A percentile compares a stretch with the other conserved stretches of the same genome.
Conservation (phyloP, 495 filamentous ascomycete species). For the Parathielavia hyrcaniae region DNA sequence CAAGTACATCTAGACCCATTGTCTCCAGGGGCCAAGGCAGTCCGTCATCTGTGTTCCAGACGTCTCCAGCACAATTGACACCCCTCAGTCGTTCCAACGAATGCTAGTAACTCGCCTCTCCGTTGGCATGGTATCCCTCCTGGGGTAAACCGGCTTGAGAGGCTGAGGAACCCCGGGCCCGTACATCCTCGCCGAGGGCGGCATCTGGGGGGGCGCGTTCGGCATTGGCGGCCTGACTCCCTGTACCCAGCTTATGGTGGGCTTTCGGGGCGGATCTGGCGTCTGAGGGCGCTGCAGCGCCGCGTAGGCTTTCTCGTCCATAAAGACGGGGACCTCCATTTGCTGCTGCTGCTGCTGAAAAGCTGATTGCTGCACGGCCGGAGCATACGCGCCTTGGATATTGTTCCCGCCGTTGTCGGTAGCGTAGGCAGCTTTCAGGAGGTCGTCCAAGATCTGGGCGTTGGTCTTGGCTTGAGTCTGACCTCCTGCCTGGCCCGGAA, state of each 20-base stretch:
- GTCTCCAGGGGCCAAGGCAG: too few relatives aligned
- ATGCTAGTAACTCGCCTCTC: constrained; percentile 17
- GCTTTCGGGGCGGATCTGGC: constrained; percentile 13
- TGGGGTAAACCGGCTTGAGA: constrained; percentile 13
- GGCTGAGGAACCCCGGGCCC: constrained; percentile 7
- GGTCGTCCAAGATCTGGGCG: constrained; percentile 26
- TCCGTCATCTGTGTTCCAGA: too few relatives aligned
- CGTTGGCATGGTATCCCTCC: constrained; percentile 22
- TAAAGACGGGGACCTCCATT: background rate
- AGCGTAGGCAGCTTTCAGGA: constrained; percentile 27
- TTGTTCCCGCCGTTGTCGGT: constrained; percentile 20
- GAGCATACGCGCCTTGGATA: constrained; percentile 12
- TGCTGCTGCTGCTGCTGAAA: background rate
- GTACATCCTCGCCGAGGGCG: constrained; percentile 6
- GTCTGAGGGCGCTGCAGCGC: constrained; percentile 20
- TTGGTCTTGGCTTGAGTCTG: constrained; percentile 21
- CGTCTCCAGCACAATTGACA: background rate
- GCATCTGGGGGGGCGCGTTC: constrained; percentile 18
- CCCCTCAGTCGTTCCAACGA: constrained; percentile 14
- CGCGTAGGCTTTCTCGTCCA: constrained; percentile 23
- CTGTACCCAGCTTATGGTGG: constrained; percentile 20
- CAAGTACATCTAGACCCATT: too few relatives aligned
- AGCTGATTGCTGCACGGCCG: background rate
- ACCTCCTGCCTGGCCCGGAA: background rate
- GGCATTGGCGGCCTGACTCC: constrained; percentile 20